Evolutionary conservation across 176 grass and related monocot species (phyloP), one percentile per base, ranked within the genome.

Genomic region (Eleusine coracana): DNA sequence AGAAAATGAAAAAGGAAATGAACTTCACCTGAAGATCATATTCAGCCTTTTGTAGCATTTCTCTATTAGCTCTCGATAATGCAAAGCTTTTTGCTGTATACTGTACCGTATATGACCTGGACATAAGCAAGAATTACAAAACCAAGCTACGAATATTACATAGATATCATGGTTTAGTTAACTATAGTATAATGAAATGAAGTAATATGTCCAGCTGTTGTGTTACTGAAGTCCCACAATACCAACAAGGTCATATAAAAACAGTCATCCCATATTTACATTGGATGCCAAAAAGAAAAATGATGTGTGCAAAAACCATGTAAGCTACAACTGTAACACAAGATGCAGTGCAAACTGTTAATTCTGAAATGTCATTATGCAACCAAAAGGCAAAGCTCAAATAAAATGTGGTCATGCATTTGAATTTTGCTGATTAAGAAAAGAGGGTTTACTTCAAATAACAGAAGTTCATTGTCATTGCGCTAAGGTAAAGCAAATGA

Each of bases 1-100:
- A 62, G 56, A 15, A 74, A 37, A 52, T 81, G 27, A 18, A 74
- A 29, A 80, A 67, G 49, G 60, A 65, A 66, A 62, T 66, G 11
- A 54, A 92, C 66, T 49, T 58, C 91, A 93, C 96, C 88, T 95
- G 91, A 88, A 93, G 67, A 71, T 93, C 87, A 66, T 85, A 91
- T 50, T 91, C 87, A 77, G 66, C 40, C 82, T 85, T 85, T 51
- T 91, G 62, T 11, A 95, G 66, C 67, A 95, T 87, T 78, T 95
- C 96, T 72, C 56, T 86, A 72, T 91, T 75, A 77, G 79, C 84
- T 88, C 74, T 89, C 74, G 89, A 92, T 68, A 98, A 61, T 7
- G 51, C 49, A 80, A 98, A 98, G 62, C 39, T 88, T 86, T 87
- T 98, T 58, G 88, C 70, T 0, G 87, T 66, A 48, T 71, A 69